phyloP scores from a whole-genome alignment of 345 rosid genomes.

The Arabis alpina region DNA sequence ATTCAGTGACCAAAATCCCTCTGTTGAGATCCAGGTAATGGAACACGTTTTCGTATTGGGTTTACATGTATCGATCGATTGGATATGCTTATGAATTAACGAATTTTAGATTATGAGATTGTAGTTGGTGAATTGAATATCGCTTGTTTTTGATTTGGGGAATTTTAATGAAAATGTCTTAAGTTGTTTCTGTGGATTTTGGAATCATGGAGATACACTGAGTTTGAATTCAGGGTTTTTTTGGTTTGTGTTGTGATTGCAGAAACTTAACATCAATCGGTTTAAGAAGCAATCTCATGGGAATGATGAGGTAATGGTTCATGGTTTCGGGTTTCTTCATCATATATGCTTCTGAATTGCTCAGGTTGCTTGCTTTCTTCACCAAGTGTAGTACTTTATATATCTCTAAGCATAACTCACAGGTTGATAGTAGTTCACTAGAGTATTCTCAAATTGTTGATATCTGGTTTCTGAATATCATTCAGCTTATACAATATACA shows the following conservation, averaged over 20 bases:
- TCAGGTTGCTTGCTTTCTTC: too few species aligned
- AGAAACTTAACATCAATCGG: constrained; percentile 90
- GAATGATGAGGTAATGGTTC: constrained; percentile 75
- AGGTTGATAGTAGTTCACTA: not conserved
- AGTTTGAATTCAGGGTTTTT: not conserved
- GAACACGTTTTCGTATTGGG: not conserved
- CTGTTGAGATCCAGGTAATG: constrained; percentile 83
- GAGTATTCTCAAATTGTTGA: constrained; percentile 8
- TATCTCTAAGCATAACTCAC: too few species aligned
- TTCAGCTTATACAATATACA: not conserved
- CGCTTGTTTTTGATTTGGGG: not conserved
- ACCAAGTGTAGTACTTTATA: too few species aligned
- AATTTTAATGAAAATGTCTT: too few species aligned
- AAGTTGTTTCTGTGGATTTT: not conserved
- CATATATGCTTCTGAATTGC: too few species aligned
- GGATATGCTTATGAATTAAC: constrained; percentile 25
- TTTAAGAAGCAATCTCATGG: constrained; percentile 86
- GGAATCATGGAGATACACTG: not conserved
- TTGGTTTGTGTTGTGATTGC: constrained; percentile 37
- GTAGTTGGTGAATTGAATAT: not conserved
- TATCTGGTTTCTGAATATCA: not conserved
- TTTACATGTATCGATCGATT: not conserved
- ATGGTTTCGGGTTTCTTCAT: not conserved
- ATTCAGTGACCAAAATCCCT: constrained; percentile 75
- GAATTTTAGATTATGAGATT: constrained; percentile 29